These are phyloP conservation scores for Hippophae tibetana DNA, from an alignment of 306 rosid species.

Conservation along the genomic window DNA sequence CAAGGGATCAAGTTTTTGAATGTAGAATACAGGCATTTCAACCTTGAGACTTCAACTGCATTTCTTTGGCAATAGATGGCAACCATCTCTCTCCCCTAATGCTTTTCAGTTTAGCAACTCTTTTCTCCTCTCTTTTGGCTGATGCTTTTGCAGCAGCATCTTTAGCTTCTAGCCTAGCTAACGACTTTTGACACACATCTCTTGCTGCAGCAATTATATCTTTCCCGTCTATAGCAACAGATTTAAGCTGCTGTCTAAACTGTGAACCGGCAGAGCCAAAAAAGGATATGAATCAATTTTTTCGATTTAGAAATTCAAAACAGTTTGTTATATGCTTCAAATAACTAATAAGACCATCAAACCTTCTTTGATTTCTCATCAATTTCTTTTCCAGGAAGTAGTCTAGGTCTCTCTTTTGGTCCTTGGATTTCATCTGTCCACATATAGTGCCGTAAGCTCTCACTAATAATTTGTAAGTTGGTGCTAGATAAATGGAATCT, in stretches of 20 bases:
- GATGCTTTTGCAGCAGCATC: slow-evolving; percentile 57
- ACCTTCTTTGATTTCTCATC: slow-evolving; percentile 92
- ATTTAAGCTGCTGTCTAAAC: slow-evolving; percentile 46
- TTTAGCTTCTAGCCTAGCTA: slow-evolving; percentile 59
- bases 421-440: slow-evolving; percentile 55
- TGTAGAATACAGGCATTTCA: slow-evolving; percentile 17
- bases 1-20: not conserved
- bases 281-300: not conserved
- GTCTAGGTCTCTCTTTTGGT: slow-evolving; percentile 55
- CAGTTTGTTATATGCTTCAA: slow-evolving; percentile 6
- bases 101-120: slow-evolving; percentile 64
- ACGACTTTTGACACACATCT: slow-evolving; percentile 39
- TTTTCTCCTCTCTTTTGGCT: slow-evolving; percentile 65
- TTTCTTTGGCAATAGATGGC: slow-evolving; percentile 71
- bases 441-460: slow-evolving; percentile 17
- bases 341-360: slow-evolving; percentile 1
- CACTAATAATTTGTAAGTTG: slow-evolving; percentile 8
- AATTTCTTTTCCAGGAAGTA: slow-evolving; percentile 69
- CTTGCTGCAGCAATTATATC: slow-evolving; percentile 54
- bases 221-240: slow-evolving; percentile 53
- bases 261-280: slow-evolving; percentile 24
- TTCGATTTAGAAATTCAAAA: not conserved
- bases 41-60: slow-evolving; percentile 21
- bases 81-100: slow-evolving; percentile 90
- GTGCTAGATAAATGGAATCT: not conserved